Base-by-base conservation (phyloP, 148 eudicot species). In the Chenopodium suecicum region DNA sequence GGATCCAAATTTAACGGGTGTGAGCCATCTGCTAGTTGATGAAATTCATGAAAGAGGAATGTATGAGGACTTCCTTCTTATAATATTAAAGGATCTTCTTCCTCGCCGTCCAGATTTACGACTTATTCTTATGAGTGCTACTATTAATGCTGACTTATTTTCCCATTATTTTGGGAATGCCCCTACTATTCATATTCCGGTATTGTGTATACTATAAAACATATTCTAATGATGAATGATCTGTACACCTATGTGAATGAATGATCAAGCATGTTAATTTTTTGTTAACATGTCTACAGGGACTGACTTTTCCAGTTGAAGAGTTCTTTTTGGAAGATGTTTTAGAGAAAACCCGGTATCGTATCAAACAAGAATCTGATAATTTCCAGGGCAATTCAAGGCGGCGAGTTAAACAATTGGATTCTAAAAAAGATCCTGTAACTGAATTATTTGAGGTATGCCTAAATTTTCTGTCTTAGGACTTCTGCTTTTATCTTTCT, bases 31-130 rank as follows among this genome's bases (percentile, higher is more conserved):
- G 86, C 82, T 95, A 83, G 98, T 95, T 82, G 99, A 95, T 89
- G 99, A 95, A 90, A 95, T 95, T 82, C 99, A 95, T 86, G 99
- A 95, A 88, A 88, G 99, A 89, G 99, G 99, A 75, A 95, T 95
- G 94, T 92, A 95, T 79, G 99, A 95, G 90, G 99, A 95, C 86
- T 95, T 95, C 82, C 91, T 93, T 73, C 85, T 95, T 67, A 95
- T 95, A 69, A 91, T 95, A 80, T 82, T 95, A 82, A 92, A 87
- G 82, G 98, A 95, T 78, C 93, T 95, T 70, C 99, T 95, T 84
- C 97, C 97, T 73, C 97, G 90, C 62, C 94, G 99, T 31, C 93
- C 97, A 82, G 97, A 94, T 84, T 79, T 95, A 27, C 92, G 97
- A 78, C 90, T 95, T 80, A 85, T 95, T 81, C 89, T 94, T 67